Base-by-base conservation (phyloP, 2,329 filamentous ascomycete species). In the Cephalotrichum gorgonifer region DNA sequence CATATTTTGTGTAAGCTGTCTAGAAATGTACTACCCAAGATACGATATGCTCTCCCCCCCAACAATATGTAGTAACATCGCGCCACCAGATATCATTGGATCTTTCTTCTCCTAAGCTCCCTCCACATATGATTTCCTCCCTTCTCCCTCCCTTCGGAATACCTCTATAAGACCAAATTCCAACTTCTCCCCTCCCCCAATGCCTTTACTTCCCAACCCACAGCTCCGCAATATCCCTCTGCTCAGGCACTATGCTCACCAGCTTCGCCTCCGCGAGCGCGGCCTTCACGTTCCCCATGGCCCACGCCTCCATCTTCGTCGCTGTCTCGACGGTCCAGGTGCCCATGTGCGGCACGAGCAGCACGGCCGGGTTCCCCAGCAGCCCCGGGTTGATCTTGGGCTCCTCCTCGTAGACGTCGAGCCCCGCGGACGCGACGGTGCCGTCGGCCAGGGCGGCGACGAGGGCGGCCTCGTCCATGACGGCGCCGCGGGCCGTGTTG, bases 371-470 rank as follows among this genome's bases (percentile, higher is more conserved):
- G 60, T 91, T 90, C 15, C 69, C 67, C 14, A 90, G 56, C 39
- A 94, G 69, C 1, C 83, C 85, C 0, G 81, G 81, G 59, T 93
- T 86, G 26, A 94, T 69, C 51, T 78, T 72, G 0, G 88, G 88
- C 64, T 94, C 88, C 33, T 89, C 73, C 61, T 94, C 88, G 59
- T 82, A 94, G 45, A 94, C 88, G 61, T 94, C 88, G 5, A 94
- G 72, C 1, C 88, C 88, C 14, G 72, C 82, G 11, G 79, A 83
- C 54, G 75, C 74, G 39, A 94, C 85, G 51, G 80, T 78, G 6
- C 87, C 86, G 15, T 69, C 73, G 20, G 83, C 75, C 2, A 94
- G 72, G 1, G 87, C 86, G 42, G 79, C 68, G 6, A 90, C 88
- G 7, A 94, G 77, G 2, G 87, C 88, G 6, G 73, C 81, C 65